phyloP scores from a whole-genome alignment of 1,139 yeast genomes.

The Saccharomyces hybrid region DNA sequence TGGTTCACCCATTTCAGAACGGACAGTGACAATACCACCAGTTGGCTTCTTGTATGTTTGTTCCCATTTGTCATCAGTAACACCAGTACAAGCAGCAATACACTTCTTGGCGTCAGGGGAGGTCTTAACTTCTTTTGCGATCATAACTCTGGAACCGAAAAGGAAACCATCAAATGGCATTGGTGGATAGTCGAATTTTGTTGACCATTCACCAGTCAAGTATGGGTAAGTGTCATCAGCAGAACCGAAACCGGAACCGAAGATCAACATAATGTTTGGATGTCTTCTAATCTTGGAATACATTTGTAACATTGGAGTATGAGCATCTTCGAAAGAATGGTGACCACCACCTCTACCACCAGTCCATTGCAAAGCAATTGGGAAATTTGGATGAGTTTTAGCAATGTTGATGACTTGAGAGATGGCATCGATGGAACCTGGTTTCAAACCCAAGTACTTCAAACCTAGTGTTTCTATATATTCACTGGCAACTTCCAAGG shows the following conservation, averaged over 20 bases:
- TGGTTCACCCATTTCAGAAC: slow-evolving; percentile 99
- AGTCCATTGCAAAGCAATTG: slow-evolving; percentile 97
- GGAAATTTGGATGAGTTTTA: slow-evolving; percentile 91
- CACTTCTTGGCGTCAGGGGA: slow-evolving; percentile 90
- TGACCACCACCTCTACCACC: slow-evolving; percentile 99
- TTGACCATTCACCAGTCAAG: slow-evolving; percentile 94
- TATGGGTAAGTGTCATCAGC: slow-evolving; percentile 95
- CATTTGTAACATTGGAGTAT: slow-evolving; percentile 92
- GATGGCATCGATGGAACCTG: slow-evolving; percentile 93
- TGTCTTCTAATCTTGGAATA: slow-evolving; percentile 91
- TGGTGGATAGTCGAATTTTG: slow-evolving; percentile 78
- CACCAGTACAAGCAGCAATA: slow-evolving; percentile 87
- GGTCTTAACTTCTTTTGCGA: slow-evolving; percentile 92
- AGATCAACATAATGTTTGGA: slow-evolving; percentile 78
- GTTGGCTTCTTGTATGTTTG: slow-evolving; percentile 88
- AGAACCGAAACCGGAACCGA: slow-evolving; percentile 98
- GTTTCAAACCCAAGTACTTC: slow-evolving; percentile 92
- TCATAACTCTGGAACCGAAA: slow-evolving; percentile 95
- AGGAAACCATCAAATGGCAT: slow-evolving; percentile 99
- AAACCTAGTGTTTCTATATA: slow-evolving; percentile 87
- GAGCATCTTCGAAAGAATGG: slow-evolving; percentile 98
- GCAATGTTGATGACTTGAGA: slow-evolving; percentile 83
- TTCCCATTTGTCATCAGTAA: slow-evolving; percentile 84
- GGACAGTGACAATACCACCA: slow-evolving; percentile 93
- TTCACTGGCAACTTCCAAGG: slow-evolving; percentile 93